phyloP scores from a whole-genome alignment of 1,139 yeast genomes.

The Debaryomyces subglobosus region DNA sequence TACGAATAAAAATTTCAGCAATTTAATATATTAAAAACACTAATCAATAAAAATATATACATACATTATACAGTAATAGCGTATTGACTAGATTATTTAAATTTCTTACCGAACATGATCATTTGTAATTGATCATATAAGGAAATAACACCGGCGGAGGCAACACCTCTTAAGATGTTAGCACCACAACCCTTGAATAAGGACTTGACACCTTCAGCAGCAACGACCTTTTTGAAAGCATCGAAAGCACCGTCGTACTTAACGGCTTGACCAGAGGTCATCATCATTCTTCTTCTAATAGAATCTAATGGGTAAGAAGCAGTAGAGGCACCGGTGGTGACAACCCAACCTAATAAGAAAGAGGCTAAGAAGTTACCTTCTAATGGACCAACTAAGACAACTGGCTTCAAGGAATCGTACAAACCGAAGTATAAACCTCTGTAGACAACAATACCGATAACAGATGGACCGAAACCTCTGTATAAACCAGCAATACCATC shows the following conservation, averaged over 20 bases:
- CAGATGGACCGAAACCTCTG: conserved; percentile 62
- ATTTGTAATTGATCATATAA: conserved; percentile 56
- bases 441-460: conserved; percentile 56
- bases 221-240: conserved; percentile 51
- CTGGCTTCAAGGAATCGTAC: conserved; percentile 58
- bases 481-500: conserved; percentile 61
- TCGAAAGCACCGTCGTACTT: conserved; percentile 56
- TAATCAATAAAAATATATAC: conserved; percentile 12
- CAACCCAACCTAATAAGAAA: conserved; percentile 59
- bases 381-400: conserved; percentile 57
- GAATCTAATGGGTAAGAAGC: conserved; percentile 60
- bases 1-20: not conserved
- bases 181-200: conserved; percentile 61
- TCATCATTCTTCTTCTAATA: conserved; percentile 61
- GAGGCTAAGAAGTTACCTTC: conserved; percentile 59
- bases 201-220: conserved; percentile 54
- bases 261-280: conserved; percentile 59
- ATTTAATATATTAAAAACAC: conserved; percentile 8
- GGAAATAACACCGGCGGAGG: conserved; percentile 61
- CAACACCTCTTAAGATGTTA: conserved; percentile 61
- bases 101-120: conserved; percentile 54
- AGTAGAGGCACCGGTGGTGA: conserved; percentile 57
- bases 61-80: conserved; percentile 10
- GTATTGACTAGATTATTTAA: conserved; percentile 29
- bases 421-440: conserved; percentile 61